Percentiles rank a stretch among this genome's conserved stretches.
These are phyloP conservation scores for Myriosclerotinia duriaeana DNA, from an alignment of 2,329 filamentous ascomycete species.

Conservation along the genomic window DNA sequence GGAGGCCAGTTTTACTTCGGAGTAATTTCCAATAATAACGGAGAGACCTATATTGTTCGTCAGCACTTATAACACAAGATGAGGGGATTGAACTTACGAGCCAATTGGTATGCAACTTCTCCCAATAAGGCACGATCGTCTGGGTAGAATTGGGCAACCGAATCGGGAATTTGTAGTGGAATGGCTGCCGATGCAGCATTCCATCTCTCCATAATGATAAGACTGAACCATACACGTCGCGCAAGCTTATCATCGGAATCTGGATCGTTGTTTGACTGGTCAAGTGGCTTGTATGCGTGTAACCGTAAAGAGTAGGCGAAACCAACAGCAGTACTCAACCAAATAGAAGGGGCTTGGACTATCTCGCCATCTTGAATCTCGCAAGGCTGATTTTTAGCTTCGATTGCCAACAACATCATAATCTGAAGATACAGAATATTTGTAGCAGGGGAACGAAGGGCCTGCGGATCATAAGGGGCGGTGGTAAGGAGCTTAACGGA, in stretches of 20 bases:
- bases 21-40: slow-evolving; percentile 57
- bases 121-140: slow-evolving; percentile 62
- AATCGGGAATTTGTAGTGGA: slow-evolving; percentile 62
- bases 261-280: slow-evolving; percentile 49
- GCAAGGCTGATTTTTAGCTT: slow-evolving; percentile 55
- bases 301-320: slow-evolving; percentile 65
- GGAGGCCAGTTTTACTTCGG: slow-evolving; percentile 48
- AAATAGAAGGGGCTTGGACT: slow-evolving; percentile 48
- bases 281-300: slow-evolving; percentile 48
- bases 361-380: slow-evolving; percentile 45
- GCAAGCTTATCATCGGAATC: slow-evolving; percentile 63
- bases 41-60: slow-evolving; percentile 50
- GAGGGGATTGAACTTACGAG: slow-evolving; percentile 53
- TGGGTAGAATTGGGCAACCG: slow-evolving; percentile 57
- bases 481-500: slow-evolving; percentile 46
- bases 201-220: slow-evolving; percentile 72
- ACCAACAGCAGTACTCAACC: slow-evolving; percentile 65
- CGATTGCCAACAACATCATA: slow-evolving; percentile 64
- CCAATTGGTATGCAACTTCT: slow-evolving; percentile 62
- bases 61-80: neutral
- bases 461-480: slow-evolving; percentile 47
- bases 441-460: slow-evolving; percentile 44
- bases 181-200: slow-evolving; percentile 66
- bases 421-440: slow-evolving; percentile 63
- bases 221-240: slow-evolving; percentile 68